phyloP scores from a whole-genome alignment of 2,329 filamentous ascomycete genomes.

The Beauveria caledonica region DNA sequence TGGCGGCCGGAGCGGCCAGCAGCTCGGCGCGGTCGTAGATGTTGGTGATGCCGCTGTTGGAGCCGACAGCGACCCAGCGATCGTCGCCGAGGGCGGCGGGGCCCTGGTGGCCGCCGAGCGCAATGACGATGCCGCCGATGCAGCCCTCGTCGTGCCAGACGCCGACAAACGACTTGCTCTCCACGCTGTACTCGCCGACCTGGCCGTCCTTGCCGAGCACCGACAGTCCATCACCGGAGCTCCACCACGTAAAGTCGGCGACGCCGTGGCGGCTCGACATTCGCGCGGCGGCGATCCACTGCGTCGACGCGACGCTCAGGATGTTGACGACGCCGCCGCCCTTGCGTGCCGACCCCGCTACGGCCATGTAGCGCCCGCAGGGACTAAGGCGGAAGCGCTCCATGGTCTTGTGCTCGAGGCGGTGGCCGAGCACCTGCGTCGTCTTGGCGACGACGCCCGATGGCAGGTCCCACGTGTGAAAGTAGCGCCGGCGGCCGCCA shows the following conservation, averaged over 20 bases:
- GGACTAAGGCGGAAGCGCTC: constrained; percentile 84
- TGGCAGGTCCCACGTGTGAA: constrained; percentile 87
- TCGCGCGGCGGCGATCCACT: constrained; percentile 79
- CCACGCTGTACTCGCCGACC: constrained; percentile 79
- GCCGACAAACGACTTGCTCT: constrained; percentile 59
- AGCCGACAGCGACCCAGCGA: constrained; percentile 83
- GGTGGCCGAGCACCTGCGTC: constrained; percentile 63
- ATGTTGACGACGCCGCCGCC: constrained; percentile 86
- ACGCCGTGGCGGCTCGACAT: constrained; percentile 77
- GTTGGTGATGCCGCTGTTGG: constrained; percentile 81
- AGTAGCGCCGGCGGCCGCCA: constrained; percentile 79
- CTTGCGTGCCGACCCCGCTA: constrained; percentile 72
- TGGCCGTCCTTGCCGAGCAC: constrained; percentile 82
- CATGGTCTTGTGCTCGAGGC: constrained; percentile 81
- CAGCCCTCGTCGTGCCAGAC: constrained; percentile 88
- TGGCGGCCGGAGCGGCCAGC: constrained; percentile 27
- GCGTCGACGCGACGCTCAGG: constrained; percentile 67
- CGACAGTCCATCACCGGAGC: constrained; percentile 69
- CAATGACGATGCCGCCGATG: constrained; percentile 74
- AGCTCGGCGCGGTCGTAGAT: constrained; percentile 77
- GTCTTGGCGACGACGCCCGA: constrained; percentile 79
- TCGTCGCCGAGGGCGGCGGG: constrained; percentile 62
- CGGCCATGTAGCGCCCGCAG: constrained; percentile 75
- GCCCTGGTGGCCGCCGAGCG: constrained; percentile 63
- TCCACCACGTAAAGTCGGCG: constrained; percentile 91